Evolutionary conservation across 768 basidiomycete species (phyloP).

Genomic region (Boletus pseudo-olivaceus): DNA sequence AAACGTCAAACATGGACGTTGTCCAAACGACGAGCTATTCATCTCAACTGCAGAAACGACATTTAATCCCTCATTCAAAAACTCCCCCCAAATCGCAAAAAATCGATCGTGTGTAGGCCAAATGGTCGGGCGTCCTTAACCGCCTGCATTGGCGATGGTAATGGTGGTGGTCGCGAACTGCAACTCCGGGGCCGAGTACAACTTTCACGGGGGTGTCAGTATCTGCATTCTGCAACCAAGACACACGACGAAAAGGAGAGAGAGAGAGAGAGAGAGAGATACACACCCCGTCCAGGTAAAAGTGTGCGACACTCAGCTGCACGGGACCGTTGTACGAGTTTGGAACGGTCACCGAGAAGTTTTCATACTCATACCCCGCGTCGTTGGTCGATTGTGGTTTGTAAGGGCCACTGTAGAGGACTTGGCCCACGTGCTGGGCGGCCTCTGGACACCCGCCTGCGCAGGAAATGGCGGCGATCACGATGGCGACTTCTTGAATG

Average conservation of each 20-base stretch:
- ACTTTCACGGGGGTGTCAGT: background rate
- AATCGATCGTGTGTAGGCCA: background rate
- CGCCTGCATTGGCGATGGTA: rapidly evolving
- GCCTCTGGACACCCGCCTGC: background rate
- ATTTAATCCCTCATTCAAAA: no score
- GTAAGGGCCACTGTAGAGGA: constrained; percentile 5
- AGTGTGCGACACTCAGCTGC: background rate
- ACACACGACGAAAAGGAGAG: background rate
- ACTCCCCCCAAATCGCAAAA: no score
- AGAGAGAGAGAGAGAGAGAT: background rate
- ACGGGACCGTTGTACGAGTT: background rate
- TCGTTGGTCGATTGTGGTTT: background rate
- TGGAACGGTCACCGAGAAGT: constrained; percentile 2
- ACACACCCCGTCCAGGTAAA: constrained; percentile 5
- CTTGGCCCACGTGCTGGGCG: background rate
- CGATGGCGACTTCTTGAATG: constrained; percentile 1
- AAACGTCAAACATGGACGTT: no score
- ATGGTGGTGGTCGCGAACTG: background rate
- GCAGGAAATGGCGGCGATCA: constrained; percentile 1
- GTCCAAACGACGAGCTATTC: no score
- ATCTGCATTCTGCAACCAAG: background rate
- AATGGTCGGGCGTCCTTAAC: background rate
- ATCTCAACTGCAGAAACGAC: no score
- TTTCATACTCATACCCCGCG: background rate
- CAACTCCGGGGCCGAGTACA: background rate